Evolutionary conservation across 2,329 filamentous ascomycete species (phyloP).

Genomic region (Aspergillus floridensis): DNA sequence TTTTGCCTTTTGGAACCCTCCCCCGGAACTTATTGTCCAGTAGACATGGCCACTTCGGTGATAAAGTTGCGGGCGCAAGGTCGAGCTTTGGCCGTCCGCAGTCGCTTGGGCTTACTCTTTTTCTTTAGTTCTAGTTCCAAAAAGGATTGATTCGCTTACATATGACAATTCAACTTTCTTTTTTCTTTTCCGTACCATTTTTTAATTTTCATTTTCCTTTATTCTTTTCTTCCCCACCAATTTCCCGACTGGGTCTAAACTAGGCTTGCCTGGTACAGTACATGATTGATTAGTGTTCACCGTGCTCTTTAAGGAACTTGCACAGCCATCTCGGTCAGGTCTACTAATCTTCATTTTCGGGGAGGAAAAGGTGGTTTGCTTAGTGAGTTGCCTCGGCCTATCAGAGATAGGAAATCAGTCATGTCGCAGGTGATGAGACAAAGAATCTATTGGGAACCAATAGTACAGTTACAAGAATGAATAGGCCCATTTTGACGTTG

Average conservation of each 20-base stretch:
- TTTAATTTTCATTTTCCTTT: no score
- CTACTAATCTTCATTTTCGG: background rate
- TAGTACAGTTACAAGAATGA: background rate
- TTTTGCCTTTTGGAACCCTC: background rate
- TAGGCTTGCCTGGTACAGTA: background rate
- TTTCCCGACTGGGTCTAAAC: background rate
- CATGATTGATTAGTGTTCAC: background rate
- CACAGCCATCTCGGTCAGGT: background rate
- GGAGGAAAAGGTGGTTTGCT: background rate
- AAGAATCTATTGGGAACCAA: background rate
- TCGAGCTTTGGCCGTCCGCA: slow-evolving; percentile 15
- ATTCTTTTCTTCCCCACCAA: no score
- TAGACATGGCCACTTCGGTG: slow-evolving; percentile 9
- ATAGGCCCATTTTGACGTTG: background rate
- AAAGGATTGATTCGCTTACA: background rate
- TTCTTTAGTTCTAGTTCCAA: background rate
- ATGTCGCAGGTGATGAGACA: background rate
- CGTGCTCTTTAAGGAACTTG: background rate
- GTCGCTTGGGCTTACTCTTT: slow-evolving; percentile 6
- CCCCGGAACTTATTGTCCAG: slow-evolving; percentile 18
- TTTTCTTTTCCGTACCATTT: background rate
- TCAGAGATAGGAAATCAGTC: background rate
- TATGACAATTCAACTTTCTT: background rate
- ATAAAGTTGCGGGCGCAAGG: slow-evolving; percentile 20
- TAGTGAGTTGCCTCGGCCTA: background rate